Conservation (phyloP, 257 asterid genomes). For the Rubia yunnanensis region DNA sequence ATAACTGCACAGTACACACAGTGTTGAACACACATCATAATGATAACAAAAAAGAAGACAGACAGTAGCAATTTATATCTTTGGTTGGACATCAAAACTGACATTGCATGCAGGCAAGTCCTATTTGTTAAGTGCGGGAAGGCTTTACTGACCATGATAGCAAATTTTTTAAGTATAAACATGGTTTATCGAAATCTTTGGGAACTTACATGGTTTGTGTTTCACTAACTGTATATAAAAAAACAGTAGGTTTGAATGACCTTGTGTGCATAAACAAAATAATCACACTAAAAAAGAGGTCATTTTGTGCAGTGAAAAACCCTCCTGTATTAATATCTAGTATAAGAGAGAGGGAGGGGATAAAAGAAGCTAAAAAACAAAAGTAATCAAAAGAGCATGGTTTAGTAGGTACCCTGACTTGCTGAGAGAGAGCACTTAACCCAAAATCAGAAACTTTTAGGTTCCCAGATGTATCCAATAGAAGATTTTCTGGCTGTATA, state of each 20-base stretch:
- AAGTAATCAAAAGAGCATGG: slow-evolving; percentile 4
- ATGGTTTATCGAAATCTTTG: not conserved
- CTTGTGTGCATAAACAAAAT: not conserved
- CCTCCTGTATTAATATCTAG: not conserved
- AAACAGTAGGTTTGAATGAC: too few relatives aligned
- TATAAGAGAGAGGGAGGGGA: not conserved
- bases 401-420: slow-evolving; percentile 63
- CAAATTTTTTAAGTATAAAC: not conserved
- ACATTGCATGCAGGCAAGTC: too few relatives aligned
- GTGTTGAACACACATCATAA: not conserved
- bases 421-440: slow-evolving; percentile 92
- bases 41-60: not conserved
- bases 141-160: too few relatives aligned
- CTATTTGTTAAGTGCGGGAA: not conserved
- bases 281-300: not conserved
- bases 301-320: not conserved
- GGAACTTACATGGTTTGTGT: too few relatives aligned
- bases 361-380: not conserved
- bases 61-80: not conserved
- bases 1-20: not conserved
- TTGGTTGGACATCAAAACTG: not conserved
- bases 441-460: slow-evolving; percentile 96
- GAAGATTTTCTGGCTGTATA: slow-evolving; percentile 79
- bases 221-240: not conserved
- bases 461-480: slow-evolving; percentile 70